These are phyloP conservation scores for Fusarium phyllophilum DNA, from an alignment of 2,329 filamentous ascomycete genomes.

Conservation along the genomic window DNA sequence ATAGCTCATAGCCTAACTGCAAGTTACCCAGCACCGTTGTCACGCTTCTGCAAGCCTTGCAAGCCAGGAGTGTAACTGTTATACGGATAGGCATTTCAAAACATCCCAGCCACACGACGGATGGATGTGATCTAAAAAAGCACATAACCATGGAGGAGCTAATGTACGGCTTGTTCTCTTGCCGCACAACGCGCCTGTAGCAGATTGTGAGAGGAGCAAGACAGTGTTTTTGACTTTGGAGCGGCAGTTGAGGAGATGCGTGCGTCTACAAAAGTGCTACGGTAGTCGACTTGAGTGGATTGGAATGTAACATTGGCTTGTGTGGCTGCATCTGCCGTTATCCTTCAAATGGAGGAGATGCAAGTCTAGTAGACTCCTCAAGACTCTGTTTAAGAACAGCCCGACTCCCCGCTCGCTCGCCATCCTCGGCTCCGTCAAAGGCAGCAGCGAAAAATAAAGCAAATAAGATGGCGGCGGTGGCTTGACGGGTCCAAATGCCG, in stretches of 20 bases:
- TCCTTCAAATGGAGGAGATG: slow-evolving; percentile 16
- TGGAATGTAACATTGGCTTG: neutral
- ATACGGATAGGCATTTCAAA: neutral
- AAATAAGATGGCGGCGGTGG: slow-evolving; percentile 21
- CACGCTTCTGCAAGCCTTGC: slow-evolving; percentile 27
- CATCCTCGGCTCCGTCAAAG: slow-evolving; percentile 1
- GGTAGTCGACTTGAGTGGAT: neutral
- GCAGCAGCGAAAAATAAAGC: neutral
- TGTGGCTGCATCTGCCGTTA: slow-evolving; percentile 20
- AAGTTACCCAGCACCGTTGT: slow-evolving; percentile 6
- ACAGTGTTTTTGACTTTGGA: neutral
- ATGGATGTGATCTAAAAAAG: neutral
- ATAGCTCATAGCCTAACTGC: neutral
- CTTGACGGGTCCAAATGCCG: slow-evolving; percentile 12
- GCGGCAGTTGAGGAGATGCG: slow-evolving; percentile 13
- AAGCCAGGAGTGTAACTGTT: neutral
- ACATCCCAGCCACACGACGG: neutral
- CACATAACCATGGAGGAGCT: neutral
- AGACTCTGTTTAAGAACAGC: neutral
- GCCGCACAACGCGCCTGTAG: slow-evolving; percentile 12
- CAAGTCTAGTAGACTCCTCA: slow-evolving; percentile 19
- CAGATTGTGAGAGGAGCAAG: neutral
- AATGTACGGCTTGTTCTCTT: neutral
- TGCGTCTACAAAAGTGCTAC: slow-evolving; percentile 24
- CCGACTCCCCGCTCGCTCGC: neutral